Percentiles rank a stretch among this genome's conserved stretches.
These are phyloP conservation scores for Eustoma russellianum DNA, from an alignment of 257 asterid species.

Conservation along the genomic window DNA sequence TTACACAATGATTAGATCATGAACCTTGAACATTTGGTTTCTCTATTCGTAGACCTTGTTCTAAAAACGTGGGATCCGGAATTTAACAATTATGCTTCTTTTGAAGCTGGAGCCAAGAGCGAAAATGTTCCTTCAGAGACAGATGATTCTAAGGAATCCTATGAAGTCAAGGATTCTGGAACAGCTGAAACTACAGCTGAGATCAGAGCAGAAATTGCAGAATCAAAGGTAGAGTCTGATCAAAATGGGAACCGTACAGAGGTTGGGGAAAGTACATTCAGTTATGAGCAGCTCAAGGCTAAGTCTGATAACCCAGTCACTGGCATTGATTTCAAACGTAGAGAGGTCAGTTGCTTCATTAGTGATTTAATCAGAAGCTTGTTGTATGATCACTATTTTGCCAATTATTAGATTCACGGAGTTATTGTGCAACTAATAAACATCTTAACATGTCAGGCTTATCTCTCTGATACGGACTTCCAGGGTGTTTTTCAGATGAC, in stretches of 20 bases:
- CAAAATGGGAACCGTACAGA: conserved; percentile 49
- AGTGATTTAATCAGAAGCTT: not conserved
- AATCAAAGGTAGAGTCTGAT: conserved; percentile 30
- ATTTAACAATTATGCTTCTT: too few relatives aligned
- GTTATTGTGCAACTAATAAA: conserved; percentile 4
- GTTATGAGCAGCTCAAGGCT: conserved; percentile 74
- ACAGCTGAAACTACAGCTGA: conserved; percentile 36
- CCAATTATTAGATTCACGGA: not conserved
- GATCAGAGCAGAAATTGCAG: conserved; percentile 35
- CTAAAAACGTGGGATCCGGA: too few relatives aligned
- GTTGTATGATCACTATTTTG: not conserved
- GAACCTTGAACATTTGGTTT: too few relatives aligned
- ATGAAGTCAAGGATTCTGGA: conserved; percentile 31
- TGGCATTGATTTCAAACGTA: conserved; percentile 75
- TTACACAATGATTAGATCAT: too few relatives aligned
- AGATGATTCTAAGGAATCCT: conserved; percentile 39
- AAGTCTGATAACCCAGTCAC: conserved; percentile 80
- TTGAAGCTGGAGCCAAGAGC: conserved; percentile 36
- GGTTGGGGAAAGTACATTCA: conserved; percentile 39
- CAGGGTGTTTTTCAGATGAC: conserved; percentile 51
- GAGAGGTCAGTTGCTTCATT: conserved; percentile 57
- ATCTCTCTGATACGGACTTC: conserved; percentile 85
- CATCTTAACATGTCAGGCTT: conserved; percentile 51
- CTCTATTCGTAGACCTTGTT: too few relatives aligned
- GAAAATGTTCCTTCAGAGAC: conserved; percentile 34